Conservation (phyloP, 2,329 filamentous ascomycete species). For the Myotisia sp. region DNA sequence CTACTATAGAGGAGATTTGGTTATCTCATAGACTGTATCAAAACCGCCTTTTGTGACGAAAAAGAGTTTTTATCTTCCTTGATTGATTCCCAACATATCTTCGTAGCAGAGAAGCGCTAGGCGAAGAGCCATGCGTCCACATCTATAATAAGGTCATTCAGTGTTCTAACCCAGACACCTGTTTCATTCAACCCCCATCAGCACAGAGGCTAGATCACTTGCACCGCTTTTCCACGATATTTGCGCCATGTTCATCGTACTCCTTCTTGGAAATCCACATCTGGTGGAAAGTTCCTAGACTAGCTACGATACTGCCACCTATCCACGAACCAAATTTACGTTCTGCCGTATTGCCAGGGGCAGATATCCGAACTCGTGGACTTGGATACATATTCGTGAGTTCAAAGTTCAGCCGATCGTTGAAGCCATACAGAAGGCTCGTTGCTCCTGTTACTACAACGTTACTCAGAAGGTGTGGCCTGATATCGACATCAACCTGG, state of each 20-base stretch:
- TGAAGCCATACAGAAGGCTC: constrained; percentile 79
- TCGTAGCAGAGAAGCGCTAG: no score
- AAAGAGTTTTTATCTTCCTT: no score
- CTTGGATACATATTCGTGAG: constrained; percentile 69
- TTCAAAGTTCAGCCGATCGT: constrained; percentile 76
- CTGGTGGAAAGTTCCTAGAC: constrained; percentile 94
- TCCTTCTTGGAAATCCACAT: constrained; percentile 98
- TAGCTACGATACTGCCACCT: constrained; percentile 87
- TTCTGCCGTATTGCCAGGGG: constrained; percentile 73
- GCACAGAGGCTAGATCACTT: constrained; percentile 42
- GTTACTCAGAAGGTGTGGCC: constrained; percentile 69
- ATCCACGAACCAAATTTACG: constrained; percentile 90
- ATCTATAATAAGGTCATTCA: no score
- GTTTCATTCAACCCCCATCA: no score
- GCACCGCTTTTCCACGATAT: constrained; percentile 90
- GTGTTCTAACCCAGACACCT: no score
- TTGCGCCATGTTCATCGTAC: constrained; percentile 85
- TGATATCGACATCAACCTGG: constrained; percentile 76
- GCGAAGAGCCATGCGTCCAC: no score
- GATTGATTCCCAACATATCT: no score
- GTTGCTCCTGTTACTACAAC: constrained; percentile 86
- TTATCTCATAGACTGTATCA: no score
- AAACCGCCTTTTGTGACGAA: no score
- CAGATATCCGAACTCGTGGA: constrained; percentile 74
- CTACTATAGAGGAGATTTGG: no score